Evolutionary conservation across 1,284 basidiomycete species (phyloP).

Genomic region (Puccinia novopanici): DNA sequence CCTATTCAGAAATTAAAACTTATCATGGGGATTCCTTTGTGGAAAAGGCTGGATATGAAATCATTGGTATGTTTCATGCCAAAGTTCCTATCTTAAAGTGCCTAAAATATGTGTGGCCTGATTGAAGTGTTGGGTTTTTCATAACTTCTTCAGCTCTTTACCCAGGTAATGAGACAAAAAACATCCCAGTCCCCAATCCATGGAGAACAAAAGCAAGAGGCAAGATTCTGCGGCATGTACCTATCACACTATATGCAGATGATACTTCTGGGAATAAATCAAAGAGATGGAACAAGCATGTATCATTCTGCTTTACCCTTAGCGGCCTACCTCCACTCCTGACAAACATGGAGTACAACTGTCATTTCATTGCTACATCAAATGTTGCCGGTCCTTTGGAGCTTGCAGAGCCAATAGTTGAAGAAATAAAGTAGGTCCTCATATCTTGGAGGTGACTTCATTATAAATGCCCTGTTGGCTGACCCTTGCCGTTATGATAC

Average conservation of each 20-base stretch:
- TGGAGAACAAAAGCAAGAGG: neutral
- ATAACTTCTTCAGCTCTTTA: neutral
- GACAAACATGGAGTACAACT: too few relatives aligned
- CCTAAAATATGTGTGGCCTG: too few relatives aligned
- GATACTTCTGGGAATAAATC: too few relatives aligned
- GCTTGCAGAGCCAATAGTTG: neutral
- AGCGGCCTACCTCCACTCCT: too few relatives aligned
- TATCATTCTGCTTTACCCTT: too few relatives aligned
- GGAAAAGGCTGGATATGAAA: neutral
- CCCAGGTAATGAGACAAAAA: neutral
- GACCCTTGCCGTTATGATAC: neutral
- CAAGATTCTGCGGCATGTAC: conserved; percentile 51
- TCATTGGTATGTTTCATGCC: neutral
- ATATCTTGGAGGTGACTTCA: too few relatives aligned
- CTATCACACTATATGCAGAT: conserved; percentile 63
- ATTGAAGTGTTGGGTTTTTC: too few relatives aligned
- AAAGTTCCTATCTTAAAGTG: too few relatives aligned
- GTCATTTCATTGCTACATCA: conserved; percentile 62
- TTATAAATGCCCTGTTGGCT: too few relatives aligned
- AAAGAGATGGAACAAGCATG: too few relatives aligned
- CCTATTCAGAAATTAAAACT: neutral
- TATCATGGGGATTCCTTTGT: neutral
- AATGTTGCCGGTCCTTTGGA: neutral
- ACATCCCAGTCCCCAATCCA: neutral
- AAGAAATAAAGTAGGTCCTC: neutral